Evolutionary conservation across 352 stramenopile genomes (phyloP).

Genomic region (Pythium rishiriense): DNA sequence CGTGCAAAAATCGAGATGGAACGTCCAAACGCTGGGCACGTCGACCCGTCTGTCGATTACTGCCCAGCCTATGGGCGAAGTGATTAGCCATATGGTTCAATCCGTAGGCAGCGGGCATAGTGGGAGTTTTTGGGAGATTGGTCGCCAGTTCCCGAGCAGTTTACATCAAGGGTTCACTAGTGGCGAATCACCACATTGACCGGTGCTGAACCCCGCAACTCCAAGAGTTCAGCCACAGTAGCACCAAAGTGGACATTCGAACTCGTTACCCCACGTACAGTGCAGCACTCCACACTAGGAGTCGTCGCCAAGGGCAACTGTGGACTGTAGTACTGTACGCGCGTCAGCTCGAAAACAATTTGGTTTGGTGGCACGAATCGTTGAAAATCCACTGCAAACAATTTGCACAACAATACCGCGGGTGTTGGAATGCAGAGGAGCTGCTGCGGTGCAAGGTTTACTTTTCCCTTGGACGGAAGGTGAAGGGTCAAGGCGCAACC

Average conservation of each 20-base stretch:
- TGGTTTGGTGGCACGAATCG: background rate
- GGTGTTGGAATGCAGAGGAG: background rate
- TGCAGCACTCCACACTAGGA: conserved; percentile 2
- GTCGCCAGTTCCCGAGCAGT: background rate
- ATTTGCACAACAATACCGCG: background rate
- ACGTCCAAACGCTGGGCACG: background rate
- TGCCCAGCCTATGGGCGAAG: conserved; percentile 4
- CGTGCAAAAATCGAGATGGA: background rate
- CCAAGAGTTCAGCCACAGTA: conserved; percentile 14
- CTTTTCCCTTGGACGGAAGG: background rate
- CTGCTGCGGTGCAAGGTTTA: background rate
- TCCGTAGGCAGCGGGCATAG: background rate
- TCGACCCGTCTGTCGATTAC: conserved; percentile 12
- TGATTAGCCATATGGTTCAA: conserved; percentile 5
- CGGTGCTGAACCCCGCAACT: conserved; percentile 3
- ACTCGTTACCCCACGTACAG: conserved; percentile 4
- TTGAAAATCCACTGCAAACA: background rate
- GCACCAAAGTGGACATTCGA: conserved; percentile 25
- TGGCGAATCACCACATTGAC: too few species aligned
- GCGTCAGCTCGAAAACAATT: conserved; percentile 11
- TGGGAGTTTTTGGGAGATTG: conserved; percentile 6
- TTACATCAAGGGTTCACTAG: background rate
- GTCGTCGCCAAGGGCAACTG: conserved; percentile 13
- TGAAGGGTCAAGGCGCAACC: background rate
- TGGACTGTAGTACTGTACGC: background rate